Evolutionary conservation across 169 alveolate species (phyloP).

Genomic region (Babesia gibsoni): DNA sequence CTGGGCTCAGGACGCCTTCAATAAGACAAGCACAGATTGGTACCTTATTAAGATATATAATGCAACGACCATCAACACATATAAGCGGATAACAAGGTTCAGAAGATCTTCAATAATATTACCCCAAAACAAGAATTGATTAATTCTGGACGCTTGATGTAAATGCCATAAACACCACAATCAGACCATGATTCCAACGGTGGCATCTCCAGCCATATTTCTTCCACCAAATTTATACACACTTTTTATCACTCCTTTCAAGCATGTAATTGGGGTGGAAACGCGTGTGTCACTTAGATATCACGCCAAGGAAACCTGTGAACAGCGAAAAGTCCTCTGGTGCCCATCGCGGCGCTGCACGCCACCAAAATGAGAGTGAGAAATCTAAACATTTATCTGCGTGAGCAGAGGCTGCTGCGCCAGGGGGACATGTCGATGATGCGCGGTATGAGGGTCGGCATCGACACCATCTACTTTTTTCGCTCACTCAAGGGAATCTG

Average conservation of each 20-base stretch:
- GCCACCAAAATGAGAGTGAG: conserved; percentile 72
- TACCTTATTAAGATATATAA: too few species aligned
- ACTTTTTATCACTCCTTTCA: neutral
- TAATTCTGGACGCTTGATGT: too few species aligned
- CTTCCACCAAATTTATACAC: neutral
- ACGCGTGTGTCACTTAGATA: neutral
- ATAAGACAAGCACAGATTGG: too few species aligned
- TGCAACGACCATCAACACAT: too few species aligned
- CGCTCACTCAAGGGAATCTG: conserved; percentile 43
- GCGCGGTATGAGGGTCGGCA: conserved; percentile 51
- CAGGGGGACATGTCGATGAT: conserved; percentile 24
- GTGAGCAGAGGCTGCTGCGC: conserved; percentile 65
- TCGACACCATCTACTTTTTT: conserved; percentile 60
- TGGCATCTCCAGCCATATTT: too few species aligned
- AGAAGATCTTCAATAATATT: too few species aligned
- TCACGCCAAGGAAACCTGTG: neutral
- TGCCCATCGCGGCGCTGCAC: conserved; percentile 10
- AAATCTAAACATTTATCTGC: conserved; percentile 62
- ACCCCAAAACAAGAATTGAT: too few species aligned
- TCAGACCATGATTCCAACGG: too few species aligned
- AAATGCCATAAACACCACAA: too few species aligned
- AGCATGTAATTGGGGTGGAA: conserved; percentile 25
- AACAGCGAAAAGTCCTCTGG: neutral
- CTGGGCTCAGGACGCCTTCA: too few species aligned
- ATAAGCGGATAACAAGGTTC: too few species aligned